phyloP scores from a whole-genome alignment of 1,284 basidiomycete species.

The Prillingera fragicola region DNA sequence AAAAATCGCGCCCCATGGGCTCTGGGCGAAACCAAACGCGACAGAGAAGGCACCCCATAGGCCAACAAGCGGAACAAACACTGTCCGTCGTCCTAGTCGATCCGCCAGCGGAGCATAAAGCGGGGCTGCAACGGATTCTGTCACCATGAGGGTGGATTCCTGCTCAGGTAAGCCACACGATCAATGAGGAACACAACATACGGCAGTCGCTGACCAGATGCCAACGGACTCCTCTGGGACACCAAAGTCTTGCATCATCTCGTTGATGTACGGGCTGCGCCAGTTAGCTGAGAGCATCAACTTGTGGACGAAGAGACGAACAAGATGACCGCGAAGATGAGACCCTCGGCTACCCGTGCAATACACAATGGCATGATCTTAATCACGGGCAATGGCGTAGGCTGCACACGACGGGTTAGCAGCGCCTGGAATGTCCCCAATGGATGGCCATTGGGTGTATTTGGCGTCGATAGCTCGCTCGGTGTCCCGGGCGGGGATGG shows the following conservation, averaged over 20 bases:
- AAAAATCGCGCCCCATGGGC: constrained; percentile 20
- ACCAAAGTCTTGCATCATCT: constrained; percentile 37
- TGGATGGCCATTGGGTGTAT: constrained; percentile 10
- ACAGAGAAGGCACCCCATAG: constrained; percentile 23
- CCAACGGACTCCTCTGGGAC: constrained; percentile 35
- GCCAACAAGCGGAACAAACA: constrained; percentile 23
- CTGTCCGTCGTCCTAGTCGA: constrained; percentile 27
- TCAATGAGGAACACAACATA: constrained; percentile 13
- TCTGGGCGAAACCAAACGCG: constrained; percentile 19
- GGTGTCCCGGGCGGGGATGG: background rate
- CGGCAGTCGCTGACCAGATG: constrained; percentile 34
- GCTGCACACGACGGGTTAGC: background rate
- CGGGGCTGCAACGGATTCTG: constrained; percentile 36
- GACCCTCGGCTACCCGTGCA: constrained; percentile 29
- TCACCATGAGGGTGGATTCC: constrained; percentile 36
- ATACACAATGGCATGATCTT: constrained; percentile 31
- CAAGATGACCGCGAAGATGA: constrained; percentile 37
- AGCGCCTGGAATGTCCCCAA: background rate
- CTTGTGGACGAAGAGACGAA: constrained; percentile 1
- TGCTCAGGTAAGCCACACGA: constrained; percentile 9
- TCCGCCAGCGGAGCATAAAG: constrained; percentile 36
- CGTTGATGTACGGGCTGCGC: constrained; percentile 34
- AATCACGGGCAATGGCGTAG: constrained; percentile 27
- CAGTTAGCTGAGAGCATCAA: too few species aligned
- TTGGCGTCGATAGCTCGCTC: background rate